A percentile compares a stretch with the other conserved stretches of the same genome.
Evolutionary conservation across 78 protist genomes (phyloP).

Genomic region (Dictyostelium brefeldianum): DNA sequence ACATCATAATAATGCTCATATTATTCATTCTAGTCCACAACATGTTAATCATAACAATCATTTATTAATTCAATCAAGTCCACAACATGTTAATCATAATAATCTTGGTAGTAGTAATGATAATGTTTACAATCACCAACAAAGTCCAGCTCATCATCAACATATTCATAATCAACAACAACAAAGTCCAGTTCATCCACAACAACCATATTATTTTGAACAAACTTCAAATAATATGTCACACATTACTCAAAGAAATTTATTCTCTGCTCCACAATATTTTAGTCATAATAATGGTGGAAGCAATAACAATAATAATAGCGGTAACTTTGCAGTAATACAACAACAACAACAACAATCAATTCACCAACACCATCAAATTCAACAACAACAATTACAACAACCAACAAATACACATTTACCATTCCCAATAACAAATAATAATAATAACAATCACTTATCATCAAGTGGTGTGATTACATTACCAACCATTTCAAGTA

Average conservation of each 20-base stretch:
- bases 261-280: conserved; percentile 17
- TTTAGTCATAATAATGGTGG: neutral
- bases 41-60: neutral
- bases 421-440: neutral
- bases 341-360: conserved; percentile 2
- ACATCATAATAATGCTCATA: neutral
- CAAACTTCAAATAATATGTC: neutral
- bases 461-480: neutral
- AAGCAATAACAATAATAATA: neutral
- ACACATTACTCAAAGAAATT: neutral
- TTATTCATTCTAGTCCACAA: neutral
- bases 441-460: neutral
- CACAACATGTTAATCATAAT: neutral
- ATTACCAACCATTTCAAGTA: conserved; percentile 13
- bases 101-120: neutral
- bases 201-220: neutral
- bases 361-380: conserved; percentile 3
- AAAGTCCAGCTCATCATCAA: conserved; percentile 2
- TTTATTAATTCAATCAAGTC: neutral
- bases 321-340: neutral
- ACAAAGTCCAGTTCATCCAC: conserved; percentile 1
- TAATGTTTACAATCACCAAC: neutral
- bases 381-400: conserved; percentile 12
- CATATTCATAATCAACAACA: neutral
- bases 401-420: conserved; percentile 13